A percentile compares a stretch with the other conserved stretches of the same genome.
These are phyloP conservation scores for Neopestalotiopsis rosae DNA, from an alignment of 2,329 filamentous ascomycete genomes.

Conservation along the genomic window DNA sequence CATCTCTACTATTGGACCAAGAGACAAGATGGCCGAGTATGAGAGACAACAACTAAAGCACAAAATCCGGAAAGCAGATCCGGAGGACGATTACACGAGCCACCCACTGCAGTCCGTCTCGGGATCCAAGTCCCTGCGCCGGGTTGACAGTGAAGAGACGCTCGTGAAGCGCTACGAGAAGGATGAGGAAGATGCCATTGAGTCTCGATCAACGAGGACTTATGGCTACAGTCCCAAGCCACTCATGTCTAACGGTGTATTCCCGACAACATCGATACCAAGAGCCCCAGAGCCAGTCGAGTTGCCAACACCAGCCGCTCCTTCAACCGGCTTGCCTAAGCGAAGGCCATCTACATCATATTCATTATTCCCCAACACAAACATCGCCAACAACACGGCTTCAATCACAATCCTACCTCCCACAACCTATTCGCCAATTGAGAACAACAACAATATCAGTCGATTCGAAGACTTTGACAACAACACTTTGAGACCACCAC, in stretches of 20 bases:
- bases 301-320: conserved; percentile 28
- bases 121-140: conserved; percentile 33
- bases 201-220: conserved; percentile 12
- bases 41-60: conserved; percentile 50
- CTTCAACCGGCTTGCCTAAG: conserved; percentile 27
- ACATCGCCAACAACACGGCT: conserved; percentile 35
- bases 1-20: conserved; percentile 57
- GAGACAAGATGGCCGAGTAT: conserved; percentile 51
- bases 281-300: conserved; percentile 38
- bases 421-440: conserved; percentile 48
- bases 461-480: conserved; percentile 24
- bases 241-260: conserved; percentile 40
- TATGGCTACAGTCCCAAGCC: conserved; percentile 35
- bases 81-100: conserved; percentile 35
- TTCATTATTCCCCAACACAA: conserved; percentile 43
- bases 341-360: conserved; percentile 40
- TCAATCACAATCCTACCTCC: conserved; percentile 49
- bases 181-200: conserved; percentile 36
- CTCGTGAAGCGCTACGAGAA: conserved; percentile 36
- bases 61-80: conserved; percentile 28
- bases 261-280: conserved; percentile 26
- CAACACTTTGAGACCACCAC: conserved; percentile 48
- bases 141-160: conserved; percentile 41
- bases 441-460: conserved; percentile 24
- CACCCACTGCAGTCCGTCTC: conserved; percentile 42